Percentiles rank a stretch among this genome's conserved stretches.
These are phyloP conservation scores for Puccinia brachypodii DNA, from an alignment of 1,284 basidiomycete genomes.

Conservation along the genomic window DNA sequence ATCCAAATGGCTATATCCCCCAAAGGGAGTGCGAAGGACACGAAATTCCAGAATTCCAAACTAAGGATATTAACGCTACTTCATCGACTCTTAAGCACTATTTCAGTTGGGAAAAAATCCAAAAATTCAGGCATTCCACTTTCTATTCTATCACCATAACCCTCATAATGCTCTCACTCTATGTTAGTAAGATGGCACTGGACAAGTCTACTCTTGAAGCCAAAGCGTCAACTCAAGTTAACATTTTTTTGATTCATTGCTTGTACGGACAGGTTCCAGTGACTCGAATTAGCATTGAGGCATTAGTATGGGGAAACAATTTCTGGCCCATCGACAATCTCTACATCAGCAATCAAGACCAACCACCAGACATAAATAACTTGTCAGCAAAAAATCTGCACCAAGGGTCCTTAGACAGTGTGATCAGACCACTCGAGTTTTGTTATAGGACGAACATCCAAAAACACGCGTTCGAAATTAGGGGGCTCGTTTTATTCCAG, in stretches of 20 bases:
- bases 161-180: conserved; percentile 51
- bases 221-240: too few relatives aligned
- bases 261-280: conserved; percentile 54
- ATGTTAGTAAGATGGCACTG: not conserved
- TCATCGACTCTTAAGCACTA: conserved; percentile 24
- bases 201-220: not conserved
- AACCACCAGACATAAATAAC: not conserved
- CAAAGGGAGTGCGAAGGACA: conserved; percentile 15
- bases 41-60: conserved; percentile 44
- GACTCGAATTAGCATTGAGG: conserved; percentile 54
- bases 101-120: conserved; percentile 9
- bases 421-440: conserved; percentile 63
- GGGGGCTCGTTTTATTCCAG: conserved; percentile 66
- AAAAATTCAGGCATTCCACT: conserved; percentile 43
- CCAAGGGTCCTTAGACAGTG: conserved; percentile 64
- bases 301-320: conserved; percentile 54
- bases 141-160: conserved; percentile 50
- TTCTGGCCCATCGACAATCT: conserved; percentile 62
- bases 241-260: not conserved
- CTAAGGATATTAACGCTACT: conserved; percentile 51
- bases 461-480: conserved; percentile 70
- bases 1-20: not conserved
- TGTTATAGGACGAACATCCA: conserved; percentile 73
- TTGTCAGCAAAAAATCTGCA: conserved; percentile 56
- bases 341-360: conserved; percentile 58